Evolutionary conservation across 2,329 filamentous ascomycete genomes (phyloP), one percentile per base, ranked within the genome.

Genomic region (Rutstroemia sp.): DNA sequence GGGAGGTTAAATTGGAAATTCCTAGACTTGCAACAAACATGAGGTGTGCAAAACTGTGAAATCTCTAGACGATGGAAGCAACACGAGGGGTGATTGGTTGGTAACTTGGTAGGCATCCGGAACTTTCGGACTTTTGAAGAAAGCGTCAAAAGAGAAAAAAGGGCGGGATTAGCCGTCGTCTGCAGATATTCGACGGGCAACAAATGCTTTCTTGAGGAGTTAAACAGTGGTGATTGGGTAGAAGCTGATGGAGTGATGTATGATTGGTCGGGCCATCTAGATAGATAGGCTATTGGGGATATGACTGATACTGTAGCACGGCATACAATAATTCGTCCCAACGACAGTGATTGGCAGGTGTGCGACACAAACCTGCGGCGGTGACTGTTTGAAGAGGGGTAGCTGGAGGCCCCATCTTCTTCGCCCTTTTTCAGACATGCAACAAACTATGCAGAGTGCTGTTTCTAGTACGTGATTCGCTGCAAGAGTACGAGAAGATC

Each of bases 11-110:
- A 47, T 23, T 25, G 8, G 7, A 25, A 47, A 12, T 12, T 25
- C 19, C 25, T 19, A 19, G 53, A 55, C 41, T 16, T 51, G 53
- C 53, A 55, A 55, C 53, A 50, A 45, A 51, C 41, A n/a, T 55
- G 17, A 48, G 53, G 50, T 38, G 19, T 55, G 53, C 53, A 55
- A 55, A 48, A 55, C 23, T 16, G 39, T 5, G n/a, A 14, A 4
- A 27, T n/a, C 37, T 19, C 8, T n/a, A 10, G 12, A 12, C 21
- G 9, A 44, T 19, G 9, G 17, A 12, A 44, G 2, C 5, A 27
- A 14, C 9, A 14, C 8, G 9, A 12, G 10, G 30, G 10, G 10
- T 14, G 14, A 47, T 47, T 47, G 23, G 44, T 10, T 5, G 7
- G 25, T 16, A 19, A 6, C 21, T 10, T 5, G 7, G 25, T 16